Base-by-base conservation (phyloP, 345 rosid genomes). In the Boechera retrofracta region DNA sequence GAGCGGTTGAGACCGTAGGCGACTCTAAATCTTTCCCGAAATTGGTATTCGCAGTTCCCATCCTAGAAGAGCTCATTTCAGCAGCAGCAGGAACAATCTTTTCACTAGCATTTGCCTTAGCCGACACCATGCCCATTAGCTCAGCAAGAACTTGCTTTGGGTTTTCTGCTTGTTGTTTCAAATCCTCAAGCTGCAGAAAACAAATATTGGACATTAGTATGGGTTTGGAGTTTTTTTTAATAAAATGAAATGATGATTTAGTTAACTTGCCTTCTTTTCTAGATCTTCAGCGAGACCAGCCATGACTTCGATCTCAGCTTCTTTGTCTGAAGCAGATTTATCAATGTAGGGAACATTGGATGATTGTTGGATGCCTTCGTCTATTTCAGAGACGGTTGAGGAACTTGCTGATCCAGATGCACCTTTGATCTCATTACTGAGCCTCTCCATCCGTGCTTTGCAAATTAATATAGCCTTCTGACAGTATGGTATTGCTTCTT, bases 171-270 rank as follows among this genome's bases (percentile, higher is more conserved):
- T 82, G 80, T 77, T 87, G 97, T 53, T 89, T 93, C 58, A 95
- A 86, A 89, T 92, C 99, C 79, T 92, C 98, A 76, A 91, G 97
- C 99, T 95, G 86, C 83, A 84, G 13, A 66, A 61, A 68, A 73
- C 47, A 41, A 52, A 76, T 29, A 3, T 7, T 57, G 10, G 55
- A 35, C 21, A 62, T 69, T 56, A 73, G 48, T 35, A 18, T 72
- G 35, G 1, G 45, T n/a, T 42, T 41, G 4, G 10, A 48, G 16
- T 10, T 5, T 33, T 5, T 33, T 31, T 24, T 38, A 4, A 9
- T 39, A 4, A 8, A 52, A 7, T 38, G 32, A 29, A 55, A 2
- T 6, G 5, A 55, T 54, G 28, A 1, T 36, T 77, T 36, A 35
- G 9, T 33, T 29, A 13, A 63, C 83, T 83, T 83, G 67, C 99